Conservation (phyloP, 2,329 filamentous ascomycete species). For the Passalora sequoiae region DNA sequence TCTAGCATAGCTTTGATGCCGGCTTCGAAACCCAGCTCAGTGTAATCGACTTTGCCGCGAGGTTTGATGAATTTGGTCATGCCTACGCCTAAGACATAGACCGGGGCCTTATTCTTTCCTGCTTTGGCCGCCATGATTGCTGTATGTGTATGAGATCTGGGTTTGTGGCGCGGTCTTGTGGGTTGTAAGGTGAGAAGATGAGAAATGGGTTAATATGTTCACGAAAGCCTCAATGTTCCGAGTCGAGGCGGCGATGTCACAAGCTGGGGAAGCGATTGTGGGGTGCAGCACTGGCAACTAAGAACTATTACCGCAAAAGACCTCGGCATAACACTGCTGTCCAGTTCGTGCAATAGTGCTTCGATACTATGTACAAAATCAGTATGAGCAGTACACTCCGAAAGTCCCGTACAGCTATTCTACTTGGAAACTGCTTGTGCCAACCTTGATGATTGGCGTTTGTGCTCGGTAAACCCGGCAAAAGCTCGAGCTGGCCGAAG, state of each 20-base stretch:
- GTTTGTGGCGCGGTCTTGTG: not conserved
- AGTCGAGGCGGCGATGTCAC: conserved; percentile 11
- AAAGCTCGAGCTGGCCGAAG: not conserved
- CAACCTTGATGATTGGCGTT: not conserved
- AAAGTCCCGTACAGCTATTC: not conserved
- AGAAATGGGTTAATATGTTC: conserved; percentile 1
- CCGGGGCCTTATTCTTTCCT: conserved; percentile 23
- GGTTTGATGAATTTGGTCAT: conserved; percentile 99
- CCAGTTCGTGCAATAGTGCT: not conserved
- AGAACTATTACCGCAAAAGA: conserved; percentile 9
- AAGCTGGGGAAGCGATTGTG: conserved; percentile 6
- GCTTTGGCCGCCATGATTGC: conserved; percentile 23
- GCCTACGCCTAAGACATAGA: conserved; percentile 91
- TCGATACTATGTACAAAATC: not conserved
- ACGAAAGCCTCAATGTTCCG: conserved; percentile 1
- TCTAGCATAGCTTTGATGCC: conserved; percentile 80
- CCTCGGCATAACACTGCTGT: conserved; percentile 6
- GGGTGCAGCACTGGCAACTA: conserved; percentile 3
- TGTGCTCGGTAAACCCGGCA: conserved; percentile 7
- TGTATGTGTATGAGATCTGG: conserved; percentile 4
- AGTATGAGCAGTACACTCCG: not conserved
- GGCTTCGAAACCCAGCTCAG: conserved; percentile 87
- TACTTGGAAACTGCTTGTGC: not conserved
- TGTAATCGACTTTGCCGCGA: conserved; percentile 86
- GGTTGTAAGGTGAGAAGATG: not conserved